These are phyloP conservation scores for Arctostaphylos glauca DNA, from an alignment of 148 eudicot species.

Conservation along the genomic window DNA sequence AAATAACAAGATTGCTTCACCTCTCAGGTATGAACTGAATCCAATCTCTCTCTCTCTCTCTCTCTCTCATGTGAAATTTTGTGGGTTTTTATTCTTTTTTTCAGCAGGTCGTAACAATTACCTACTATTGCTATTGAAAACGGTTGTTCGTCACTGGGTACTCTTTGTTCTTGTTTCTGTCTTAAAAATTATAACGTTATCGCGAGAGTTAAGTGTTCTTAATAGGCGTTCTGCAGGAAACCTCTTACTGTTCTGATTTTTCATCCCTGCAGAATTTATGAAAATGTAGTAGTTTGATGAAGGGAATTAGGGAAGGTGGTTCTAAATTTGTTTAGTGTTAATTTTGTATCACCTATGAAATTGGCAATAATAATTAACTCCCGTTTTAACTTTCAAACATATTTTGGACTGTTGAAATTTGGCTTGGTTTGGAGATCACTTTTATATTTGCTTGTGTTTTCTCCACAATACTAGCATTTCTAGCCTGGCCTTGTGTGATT, in stretches of 20 bases:
- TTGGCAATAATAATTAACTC: not conserved
- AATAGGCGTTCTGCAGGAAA: not conserved
- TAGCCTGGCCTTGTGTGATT: not conserved
- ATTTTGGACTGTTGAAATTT: not conserved
- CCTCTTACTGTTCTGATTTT: not conserved
- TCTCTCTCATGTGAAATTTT: not conserved
- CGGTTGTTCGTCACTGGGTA: not conserved
- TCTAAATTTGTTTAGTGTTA: not conserved
- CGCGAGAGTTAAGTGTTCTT: not conserved
- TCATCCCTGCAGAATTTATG: not conserved
- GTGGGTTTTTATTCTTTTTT: not conserved
- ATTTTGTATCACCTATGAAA: not conserved
- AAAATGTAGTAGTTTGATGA: not conserved
- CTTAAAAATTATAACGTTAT: not conserved
- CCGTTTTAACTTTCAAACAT: not conserved
- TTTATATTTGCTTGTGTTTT: not conserved
- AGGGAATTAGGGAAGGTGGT: not conserved
- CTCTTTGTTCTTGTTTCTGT: not conserved
- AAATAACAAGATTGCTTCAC: constrained; percentile 63
- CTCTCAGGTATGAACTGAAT: constrained; percentile 48
- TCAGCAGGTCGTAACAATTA: not conserved
- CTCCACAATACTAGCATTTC: not conserved
- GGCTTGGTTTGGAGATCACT: not conserved
- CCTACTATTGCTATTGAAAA: not conserved
- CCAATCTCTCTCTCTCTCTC: too few relatives aligned